Evolutionary conservation across 2,329 filamentous ascomycete genomes (phyloP).

Genomic region (Huntiella moniliformis): DNA sequence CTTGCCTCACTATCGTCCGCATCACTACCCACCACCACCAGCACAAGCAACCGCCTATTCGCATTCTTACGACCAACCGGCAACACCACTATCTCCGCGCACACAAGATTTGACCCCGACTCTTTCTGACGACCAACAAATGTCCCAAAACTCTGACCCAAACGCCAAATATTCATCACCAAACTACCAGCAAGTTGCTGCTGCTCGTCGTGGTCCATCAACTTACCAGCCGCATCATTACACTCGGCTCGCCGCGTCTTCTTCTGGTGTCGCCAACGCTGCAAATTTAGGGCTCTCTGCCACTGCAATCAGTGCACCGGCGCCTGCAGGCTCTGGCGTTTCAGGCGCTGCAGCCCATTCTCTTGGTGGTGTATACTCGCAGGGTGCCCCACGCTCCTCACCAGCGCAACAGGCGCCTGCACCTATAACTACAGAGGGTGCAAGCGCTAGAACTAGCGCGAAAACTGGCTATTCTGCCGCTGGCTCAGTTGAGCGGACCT

Average conservation of each 20-base stretch:
- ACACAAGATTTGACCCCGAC: no score
- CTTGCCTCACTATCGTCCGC: constrained; percentile 34
- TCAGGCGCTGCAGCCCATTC: neutral
- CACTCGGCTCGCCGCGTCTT: no score
- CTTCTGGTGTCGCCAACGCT: no score
- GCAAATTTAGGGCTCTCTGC: no score
- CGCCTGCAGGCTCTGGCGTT: neutral
- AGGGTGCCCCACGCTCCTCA: no score
- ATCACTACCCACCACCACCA: constrained; percentile 31
- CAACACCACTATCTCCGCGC: neutral
- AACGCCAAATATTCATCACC: neutral
- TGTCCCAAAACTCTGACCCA: no score
- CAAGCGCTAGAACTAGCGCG: constrained; percentile 1
- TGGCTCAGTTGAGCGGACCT: constrained; percentile 1
- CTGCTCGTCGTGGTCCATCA: no score
- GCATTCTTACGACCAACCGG: constrained; percentile 8
- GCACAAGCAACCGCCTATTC: neutral
- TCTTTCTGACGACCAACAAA: no score
- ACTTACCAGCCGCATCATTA: no score
- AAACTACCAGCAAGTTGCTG: neutral
- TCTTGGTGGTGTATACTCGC: neutral
- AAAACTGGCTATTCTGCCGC: neutral
- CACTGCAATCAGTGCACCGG: neutral
- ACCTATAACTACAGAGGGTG: neutral
- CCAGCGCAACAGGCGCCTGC: neutral